Evolutionary conservation across 2,329 filamentous ascomycete species (phyloP).

Genomic region (Phaeosphaeria sp.): DNA sequence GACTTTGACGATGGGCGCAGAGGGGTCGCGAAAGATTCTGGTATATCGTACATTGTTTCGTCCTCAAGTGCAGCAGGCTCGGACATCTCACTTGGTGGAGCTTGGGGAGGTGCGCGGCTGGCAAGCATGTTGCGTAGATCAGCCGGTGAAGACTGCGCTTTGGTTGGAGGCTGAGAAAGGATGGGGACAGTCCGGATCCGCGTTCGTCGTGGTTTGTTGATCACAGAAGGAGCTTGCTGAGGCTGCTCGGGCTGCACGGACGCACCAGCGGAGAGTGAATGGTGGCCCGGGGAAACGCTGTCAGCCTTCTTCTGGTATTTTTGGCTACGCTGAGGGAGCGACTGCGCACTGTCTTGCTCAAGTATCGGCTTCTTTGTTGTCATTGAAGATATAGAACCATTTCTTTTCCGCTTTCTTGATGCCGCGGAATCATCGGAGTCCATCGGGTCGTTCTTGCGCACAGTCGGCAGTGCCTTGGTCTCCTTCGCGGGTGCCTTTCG

Average conservation of each 20-base stretch:
- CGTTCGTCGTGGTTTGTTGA: conserved; percentile 38
- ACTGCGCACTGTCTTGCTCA: conserved; percentile 11
- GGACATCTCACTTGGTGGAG: conserved; percentile 19
- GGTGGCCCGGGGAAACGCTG: conserved; percentile 21
- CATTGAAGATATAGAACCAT: conserved; percentile 25
- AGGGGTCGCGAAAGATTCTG: conserved; percentile 28
- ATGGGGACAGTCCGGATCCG: conserved; percentile 30
- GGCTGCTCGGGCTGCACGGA: not conserved
- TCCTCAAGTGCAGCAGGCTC: conserved; percentile 30
- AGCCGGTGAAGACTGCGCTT: conserved; percentile 44
- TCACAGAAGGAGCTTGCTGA: conserved; percentile 6
- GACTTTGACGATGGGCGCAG: conserved; percentile 13
- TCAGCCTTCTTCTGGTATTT: conserved; percentile 38
- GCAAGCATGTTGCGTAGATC: conserved; percentile 42
- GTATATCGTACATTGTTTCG: conserved; percentile 47
- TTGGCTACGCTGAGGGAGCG: conserved; percentile 25
- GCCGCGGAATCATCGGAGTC: conserved; percentile 40
- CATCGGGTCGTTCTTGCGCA: conserved; percentile 8
- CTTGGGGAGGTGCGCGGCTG: conserved; percentile 20
- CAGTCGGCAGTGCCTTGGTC: not conserved
- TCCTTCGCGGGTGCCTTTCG: conserved; percentile 14
- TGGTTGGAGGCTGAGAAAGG: conserved; percentile 23
- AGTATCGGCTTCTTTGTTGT: conserved; percentile 11
- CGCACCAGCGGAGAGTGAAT: not conserved
- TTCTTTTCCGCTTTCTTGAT: conserved; percentile 42